Conservation (phyloP, 2,329 filamentous ascomycete species). For the Chaetomium strumarium region DNA sequence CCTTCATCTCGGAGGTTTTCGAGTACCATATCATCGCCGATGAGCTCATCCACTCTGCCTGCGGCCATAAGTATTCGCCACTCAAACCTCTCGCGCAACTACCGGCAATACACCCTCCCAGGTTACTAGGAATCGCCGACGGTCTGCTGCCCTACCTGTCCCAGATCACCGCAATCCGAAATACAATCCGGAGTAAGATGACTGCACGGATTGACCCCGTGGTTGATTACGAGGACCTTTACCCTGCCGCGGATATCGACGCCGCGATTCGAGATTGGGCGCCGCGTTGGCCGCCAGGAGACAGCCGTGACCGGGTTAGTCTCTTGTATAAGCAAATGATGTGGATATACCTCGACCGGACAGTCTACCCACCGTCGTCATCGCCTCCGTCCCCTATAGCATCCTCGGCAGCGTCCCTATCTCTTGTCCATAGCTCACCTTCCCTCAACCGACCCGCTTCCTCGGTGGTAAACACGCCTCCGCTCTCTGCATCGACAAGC, state of each 20-base stretch:
- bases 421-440: conserved; percentile 15
- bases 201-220: conserved; percentile 55
- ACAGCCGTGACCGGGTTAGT: conserved; percentile 50
- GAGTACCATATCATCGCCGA: conserved; percentile 73
- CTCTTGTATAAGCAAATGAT: conserved; percentile 60
- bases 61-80: conserved; percentile 34
- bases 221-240: conserved; percentile 67
- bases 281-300: conserved; percentile 53
- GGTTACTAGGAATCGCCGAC: conserved; percentile 75
- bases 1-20: conserved; percentile 70
- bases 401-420: conserved; percentile 21
- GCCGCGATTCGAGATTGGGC: conserved; percentile 68
- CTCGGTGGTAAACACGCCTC: conserved; percentile 26
- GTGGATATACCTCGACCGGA: conserved; percentile 58
- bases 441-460: conserved; percentile 13
- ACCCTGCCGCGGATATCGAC: conserved; percentile 70
- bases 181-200: conserved; percentile 66
- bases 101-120: conserved; percentile 40
- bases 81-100: conserved; percentile 40
- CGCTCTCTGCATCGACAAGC: conserved; percentile 29
- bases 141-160: conserved; percentile 74
- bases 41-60: conserved; percentile 50
- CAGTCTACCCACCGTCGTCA: conserved; percentile 49
- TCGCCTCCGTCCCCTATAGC: conserved; percentile 15
- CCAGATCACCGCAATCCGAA: conserved; percentile 70